phyloP scores from a whole-genome alignment of 2,329 filamentous ascomycete genomes.

The Bipolaris victoriae region DNA sequence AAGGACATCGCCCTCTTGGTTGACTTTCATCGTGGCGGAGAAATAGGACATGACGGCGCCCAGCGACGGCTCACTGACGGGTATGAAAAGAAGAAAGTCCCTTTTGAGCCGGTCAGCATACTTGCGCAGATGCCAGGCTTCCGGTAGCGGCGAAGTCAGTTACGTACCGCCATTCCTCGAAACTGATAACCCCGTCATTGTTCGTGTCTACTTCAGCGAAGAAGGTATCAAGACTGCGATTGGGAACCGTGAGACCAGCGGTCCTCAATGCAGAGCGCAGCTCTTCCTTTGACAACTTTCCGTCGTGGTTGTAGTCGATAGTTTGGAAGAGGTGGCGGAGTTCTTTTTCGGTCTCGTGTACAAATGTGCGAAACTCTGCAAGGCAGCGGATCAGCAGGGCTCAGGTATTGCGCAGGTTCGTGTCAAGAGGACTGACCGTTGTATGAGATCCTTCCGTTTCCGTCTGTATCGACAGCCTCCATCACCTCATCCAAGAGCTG shows the following conservation, averaged over 20 bases:
- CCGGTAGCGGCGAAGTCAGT: not conserved
- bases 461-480: slow-evolving; percentile 80
- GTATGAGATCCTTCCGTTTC: slow-evolving; percentile 89
- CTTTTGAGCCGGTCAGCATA: slow-evolving; percentile 47
- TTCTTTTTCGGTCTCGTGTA: slow-evolving; percentile 84
- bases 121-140: not conserved
- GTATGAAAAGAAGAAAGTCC: slow-evolving; percentile 92
- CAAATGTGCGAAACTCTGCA: slow-evolving; percentile 86
- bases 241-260: slow-evolving; percentile 79
- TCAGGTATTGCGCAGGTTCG: not conserved
- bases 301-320: slow-evolving; percentile 86
- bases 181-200: slow-evolving; percentile 83
- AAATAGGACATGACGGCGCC: slow-evolving; percentile 90
- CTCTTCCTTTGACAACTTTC: slow-evolving; percentile 85
- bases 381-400: slow-evolving; percentile 22
- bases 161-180: slow-evolving; percentile 93
- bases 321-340: slow-evolving; percentile 80
- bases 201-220: slow-evolving; percentile 90
- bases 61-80: slow-evolving; percentile 71
- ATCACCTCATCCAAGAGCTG: slow-evolving; percentile 81
- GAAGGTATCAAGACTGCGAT: slow-evolving; percentile 79
- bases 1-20: slow-evolving; percentile 90
- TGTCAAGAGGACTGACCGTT: slow-evolving; percentile 63
- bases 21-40: slow-evolving; percentile 84
- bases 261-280: slow-evolving; percentile 77